Percentiles rank a stretch among this genome's conserved stretches.
phyloP scores from a whole-genome alignment of 257 asterid species.

The Marsdenia floribunda region DNA sequence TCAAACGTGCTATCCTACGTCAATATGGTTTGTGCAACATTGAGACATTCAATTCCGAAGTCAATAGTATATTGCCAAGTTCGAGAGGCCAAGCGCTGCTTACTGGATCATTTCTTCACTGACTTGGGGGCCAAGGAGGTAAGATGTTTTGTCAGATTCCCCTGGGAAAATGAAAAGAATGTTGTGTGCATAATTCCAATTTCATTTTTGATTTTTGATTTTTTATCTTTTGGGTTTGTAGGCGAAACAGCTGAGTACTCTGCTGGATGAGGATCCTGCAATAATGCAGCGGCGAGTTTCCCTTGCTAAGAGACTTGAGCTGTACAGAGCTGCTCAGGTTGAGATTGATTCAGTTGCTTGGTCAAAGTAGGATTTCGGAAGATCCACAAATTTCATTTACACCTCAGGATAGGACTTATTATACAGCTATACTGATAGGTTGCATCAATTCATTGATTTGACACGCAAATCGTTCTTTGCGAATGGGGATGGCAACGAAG shows the following conservation, averaged over 20 bases:
- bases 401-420: background rate
- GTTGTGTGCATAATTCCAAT: conserved; percentile 1
- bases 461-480: conserved; percentile 14
- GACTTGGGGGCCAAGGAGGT: conserved; percentile 91
- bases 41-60: conserved; percentile 94
- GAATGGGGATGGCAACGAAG: background rate
- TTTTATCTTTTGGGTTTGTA: conserved; percentile 30
- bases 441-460: conserved; percentile 23
- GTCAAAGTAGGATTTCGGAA: conserved; percentile 58
- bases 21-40: conserved; percentile 86
- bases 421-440: conserved; percentile 12
- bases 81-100: conserved; percentile 95
- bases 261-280: conserved; percentile 98
- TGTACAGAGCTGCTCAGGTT: conserved; percentile 87
- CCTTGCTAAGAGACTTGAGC: conserved; percentile 83
- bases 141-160: conserved; percentile 7
- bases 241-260: conserved; percentile 72
- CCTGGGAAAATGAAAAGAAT: background rate
- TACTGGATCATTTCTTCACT: conserved; percentile 90
- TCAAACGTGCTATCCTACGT: conserved; percentile 85
- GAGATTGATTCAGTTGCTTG: conserved; percentile 96
- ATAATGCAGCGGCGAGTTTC: conserved; percentile 74
- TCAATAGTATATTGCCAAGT: conserved; percentile 97
- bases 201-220: too few relatives aligned
- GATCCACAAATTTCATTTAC: conserved; percentile 1